Conservation (phyloP, 305 asterid species). For the Nicotiana rustica region DNA sequence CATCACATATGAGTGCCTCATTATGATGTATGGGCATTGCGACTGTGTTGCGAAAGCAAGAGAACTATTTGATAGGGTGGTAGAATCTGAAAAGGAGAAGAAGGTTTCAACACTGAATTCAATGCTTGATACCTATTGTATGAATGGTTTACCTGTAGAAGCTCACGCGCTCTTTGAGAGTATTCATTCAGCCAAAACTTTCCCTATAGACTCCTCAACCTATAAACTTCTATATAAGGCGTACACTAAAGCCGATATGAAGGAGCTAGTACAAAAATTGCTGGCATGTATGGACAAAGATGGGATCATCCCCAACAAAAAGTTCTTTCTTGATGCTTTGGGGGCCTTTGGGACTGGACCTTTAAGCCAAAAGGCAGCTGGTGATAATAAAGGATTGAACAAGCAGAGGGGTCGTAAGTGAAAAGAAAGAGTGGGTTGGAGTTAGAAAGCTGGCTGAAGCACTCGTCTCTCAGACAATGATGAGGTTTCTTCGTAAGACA, state of each 20-base stretch:
- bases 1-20: conserved; percentile 81
- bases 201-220: conserved; percentile 69
- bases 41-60: conserved; percentile 77
- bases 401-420: not conserved
- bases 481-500: not conserved
- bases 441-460: not conserved
- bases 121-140: conserved; percentile 91
- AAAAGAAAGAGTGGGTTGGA: not conserved
- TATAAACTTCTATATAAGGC: conserved; percentile 88
- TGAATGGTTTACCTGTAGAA: conserved; percentile 78
- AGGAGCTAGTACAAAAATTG: conserved; percentile 69
- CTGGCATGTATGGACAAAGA: conserved; percentile 74
- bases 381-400: conserved; percentile 35
- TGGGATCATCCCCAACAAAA: conserved; percentile 85
- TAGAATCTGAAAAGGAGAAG: conserved; percentile 63
- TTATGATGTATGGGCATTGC: conserved; percentile 83
- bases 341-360: conserved; percentile 70
- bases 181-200: conserved; percentile 46
- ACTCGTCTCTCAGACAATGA: conserved; percentile 17
- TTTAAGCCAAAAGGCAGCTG: conserved; percentile 47
- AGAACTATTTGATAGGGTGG: conserved; percentile 65
- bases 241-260: conserved; percentile 83
- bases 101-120: conserved; percentile 83
- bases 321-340: conserved; percentile 84
- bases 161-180: conserved; percentile 74